Conservation (phyloP, 1,284 basidiomycete genomes). For the Singerocomus rubriflavus region DNA sequence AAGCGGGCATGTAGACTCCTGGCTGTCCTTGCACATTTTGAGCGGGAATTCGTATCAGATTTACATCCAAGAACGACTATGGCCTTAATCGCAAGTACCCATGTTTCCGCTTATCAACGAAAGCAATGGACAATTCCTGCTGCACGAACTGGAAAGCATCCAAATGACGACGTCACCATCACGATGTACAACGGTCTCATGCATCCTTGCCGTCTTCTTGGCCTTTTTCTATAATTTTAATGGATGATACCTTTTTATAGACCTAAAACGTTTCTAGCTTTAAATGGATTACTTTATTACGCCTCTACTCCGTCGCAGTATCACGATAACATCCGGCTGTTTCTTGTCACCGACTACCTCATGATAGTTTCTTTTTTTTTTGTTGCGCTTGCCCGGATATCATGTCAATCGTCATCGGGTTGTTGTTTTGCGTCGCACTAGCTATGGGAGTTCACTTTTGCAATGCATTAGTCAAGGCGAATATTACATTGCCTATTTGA, state of each 20-base stretch:
- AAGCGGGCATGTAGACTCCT: conserved; percentile 45
- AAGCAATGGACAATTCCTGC: conserved; percentile 18
- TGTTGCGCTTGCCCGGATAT: conserved; percentile 16
- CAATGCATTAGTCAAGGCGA: neutral
- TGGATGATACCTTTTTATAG: neutral
- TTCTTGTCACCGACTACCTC: neutral
- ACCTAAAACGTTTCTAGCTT: neutral
- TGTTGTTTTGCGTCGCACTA: conserved; percentile 27
- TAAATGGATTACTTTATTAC: conserved; percentile 16
- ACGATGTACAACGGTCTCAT: conserved; percentile 26
- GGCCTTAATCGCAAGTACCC: neutral
- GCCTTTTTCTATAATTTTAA: conserved; percentile 4
- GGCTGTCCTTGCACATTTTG: neutral
- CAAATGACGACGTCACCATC: conserved; percentile 25
- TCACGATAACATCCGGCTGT: neutral
- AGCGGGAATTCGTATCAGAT: neutral
- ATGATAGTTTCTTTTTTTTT: conserved; percentile 12
- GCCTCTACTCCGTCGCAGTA: conserved; percentile 11
- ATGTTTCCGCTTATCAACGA: conserved; percentile 9
- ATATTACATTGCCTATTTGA: neutral
- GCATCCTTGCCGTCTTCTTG: conserved; percentile 14
- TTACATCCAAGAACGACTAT: neutral
- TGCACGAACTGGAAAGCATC: conserved; percentile 30
- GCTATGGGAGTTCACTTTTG: conserved; percentile 21
- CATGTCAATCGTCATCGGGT: conserved; percentile 23